Conservation (phyloP, 805 yeast genomes). For the Pichia phayaonensis region DNA sequence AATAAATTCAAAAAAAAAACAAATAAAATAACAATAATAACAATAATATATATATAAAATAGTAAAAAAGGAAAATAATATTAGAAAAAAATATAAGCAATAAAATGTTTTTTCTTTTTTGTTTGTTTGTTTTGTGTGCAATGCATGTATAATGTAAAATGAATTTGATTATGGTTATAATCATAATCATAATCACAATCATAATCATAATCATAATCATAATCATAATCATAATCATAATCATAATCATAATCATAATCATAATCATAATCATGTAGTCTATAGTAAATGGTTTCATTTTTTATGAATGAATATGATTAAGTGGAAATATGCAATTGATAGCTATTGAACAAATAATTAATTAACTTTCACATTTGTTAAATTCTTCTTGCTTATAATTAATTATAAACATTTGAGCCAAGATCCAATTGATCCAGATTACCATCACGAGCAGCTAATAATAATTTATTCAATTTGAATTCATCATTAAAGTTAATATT, state of each 20-base stretch:
- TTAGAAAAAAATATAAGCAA: neutral
- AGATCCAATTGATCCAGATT: slow-evolving; percentile 44
- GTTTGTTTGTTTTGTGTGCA: neutral
- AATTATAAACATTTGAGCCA: slow-evolving; percentile 31
- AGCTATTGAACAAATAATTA: neutral
- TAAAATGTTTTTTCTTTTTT: neutral
- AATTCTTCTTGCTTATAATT: neutral
- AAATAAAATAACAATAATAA: neutral
- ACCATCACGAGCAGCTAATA: slow-evolving; percentile 50
- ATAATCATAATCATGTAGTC: neutral
- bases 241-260: too few relatives aligned
- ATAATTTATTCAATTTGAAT: slow-evolving; percentile 41
- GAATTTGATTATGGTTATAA: too few relatives aligned
- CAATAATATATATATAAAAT: too few relatives aligned
- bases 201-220: neutral
- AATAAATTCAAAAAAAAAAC: neutral
- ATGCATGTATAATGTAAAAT: neutral
- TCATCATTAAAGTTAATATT: slow-evolving; percentile 19
- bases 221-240: neutral
- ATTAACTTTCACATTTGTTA: too few relatives aligned
- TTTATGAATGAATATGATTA: neutral
- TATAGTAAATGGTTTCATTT: neutral
- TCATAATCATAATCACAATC: too few relatives aligned
- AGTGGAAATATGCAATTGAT: neutral
- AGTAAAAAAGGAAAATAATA: too few relatives aligned